These are phyloP conservation scores for Calocera viscosa DNA, from an alignment of 768 basidiomycete species.

Conservation along the genomic window DNA sequence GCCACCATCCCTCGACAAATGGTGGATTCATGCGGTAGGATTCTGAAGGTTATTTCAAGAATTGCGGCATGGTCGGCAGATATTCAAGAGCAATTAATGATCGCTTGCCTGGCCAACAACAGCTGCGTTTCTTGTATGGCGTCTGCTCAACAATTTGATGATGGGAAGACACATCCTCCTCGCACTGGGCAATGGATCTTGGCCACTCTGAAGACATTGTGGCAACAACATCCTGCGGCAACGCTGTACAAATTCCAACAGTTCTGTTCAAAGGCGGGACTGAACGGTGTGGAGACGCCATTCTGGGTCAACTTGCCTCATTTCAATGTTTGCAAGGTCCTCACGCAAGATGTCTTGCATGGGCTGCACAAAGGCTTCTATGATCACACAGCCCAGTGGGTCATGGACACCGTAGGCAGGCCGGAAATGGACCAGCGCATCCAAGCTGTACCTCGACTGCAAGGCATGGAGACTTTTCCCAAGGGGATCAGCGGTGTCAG, in stretches of 20 bases:
- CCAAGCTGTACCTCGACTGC: background rate
- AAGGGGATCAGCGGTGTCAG: background rate
- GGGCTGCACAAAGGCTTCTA: constrained; percentile 30
- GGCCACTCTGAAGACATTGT: background rate
- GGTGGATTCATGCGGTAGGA: background rate
- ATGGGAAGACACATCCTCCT: background rate
- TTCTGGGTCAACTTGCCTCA: constrained; percentile 26
- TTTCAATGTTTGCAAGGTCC: constrained; percentile 25
- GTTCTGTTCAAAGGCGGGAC: background rate
- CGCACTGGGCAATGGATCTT: background rate
- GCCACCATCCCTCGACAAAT: background rate
- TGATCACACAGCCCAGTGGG: constrained; percentile 34
- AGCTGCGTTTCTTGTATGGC: background rate
- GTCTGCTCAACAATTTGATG: background rate
- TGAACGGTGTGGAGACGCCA: constrained; percentile 18
- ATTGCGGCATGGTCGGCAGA: background rate
- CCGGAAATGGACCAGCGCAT: constrained; percentile 31
- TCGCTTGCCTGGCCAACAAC: background rate
- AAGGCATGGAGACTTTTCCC: background rate
- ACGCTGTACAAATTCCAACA: background rate
- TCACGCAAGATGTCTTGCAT: constrained; percentile 32
- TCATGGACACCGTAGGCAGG: constrained; percentile 24
- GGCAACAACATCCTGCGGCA: background rate
- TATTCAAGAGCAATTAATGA: background rate
- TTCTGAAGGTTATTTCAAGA: background rate